Percentiles rank a stretch among this genome's conserved stretches.
Evolutionary conservation across 2,329 filamentous ascomycete species (phyloP).

Genomic region (Tolypocladium ophioglossoides): DNA sequence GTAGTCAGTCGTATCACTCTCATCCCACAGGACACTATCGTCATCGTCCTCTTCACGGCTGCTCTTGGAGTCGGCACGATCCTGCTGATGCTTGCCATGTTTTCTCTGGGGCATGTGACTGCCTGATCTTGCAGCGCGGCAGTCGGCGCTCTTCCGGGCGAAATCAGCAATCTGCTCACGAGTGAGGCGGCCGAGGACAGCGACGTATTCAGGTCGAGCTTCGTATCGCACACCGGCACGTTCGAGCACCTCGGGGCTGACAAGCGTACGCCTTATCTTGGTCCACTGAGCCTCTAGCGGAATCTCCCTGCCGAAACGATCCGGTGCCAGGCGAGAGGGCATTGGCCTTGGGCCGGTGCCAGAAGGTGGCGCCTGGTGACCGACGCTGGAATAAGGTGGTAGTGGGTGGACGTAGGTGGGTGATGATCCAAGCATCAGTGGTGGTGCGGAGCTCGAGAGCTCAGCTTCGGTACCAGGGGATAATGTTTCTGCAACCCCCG

Average conservation of each 20-base stretch:
- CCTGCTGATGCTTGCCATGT: conserved; percentile 6
- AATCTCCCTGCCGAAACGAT: conserved; percentile 46
- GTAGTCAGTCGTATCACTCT: conserved; percentile 20
- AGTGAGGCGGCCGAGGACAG: conserved; percentile 44
- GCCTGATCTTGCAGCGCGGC: conserved; percentile 27
- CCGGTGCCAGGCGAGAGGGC: conserved; percentile 38
- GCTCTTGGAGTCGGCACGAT: conserved; percentile 21
- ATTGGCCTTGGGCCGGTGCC: conserved; percentile 18
- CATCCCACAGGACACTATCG: conserved; percentile 17
- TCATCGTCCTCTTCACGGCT: conserved; percentile 21
- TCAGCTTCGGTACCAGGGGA: conserved; percentile 11
- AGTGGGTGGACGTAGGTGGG: conserved; percentile 29
- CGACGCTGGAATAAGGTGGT: conserved; percentile 13
- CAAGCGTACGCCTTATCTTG: conserved; percentile 40
- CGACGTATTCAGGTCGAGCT: conserved; percentile 49
- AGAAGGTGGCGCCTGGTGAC: conserved; percentile 19
- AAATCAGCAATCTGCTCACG: conserved; percentile 41
- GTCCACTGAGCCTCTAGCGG: conserved; percentile 48
- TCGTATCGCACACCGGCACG: conserved; percentile 48
- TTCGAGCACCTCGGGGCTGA: conserved; percentile 48
- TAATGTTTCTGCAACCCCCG: conserved; percentile 19
- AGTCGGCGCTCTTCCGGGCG: conserved; percentile 37
- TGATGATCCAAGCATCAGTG: conserved; percentile 21
- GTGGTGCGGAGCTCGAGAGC: conserved; percentile 21
- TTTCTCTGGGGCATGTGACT: conserved; percentile 5